Evolutionary conservation across 352 stramenopile species (phyloP).

Genomic region (Phytophthora cryptogea): DNA sequence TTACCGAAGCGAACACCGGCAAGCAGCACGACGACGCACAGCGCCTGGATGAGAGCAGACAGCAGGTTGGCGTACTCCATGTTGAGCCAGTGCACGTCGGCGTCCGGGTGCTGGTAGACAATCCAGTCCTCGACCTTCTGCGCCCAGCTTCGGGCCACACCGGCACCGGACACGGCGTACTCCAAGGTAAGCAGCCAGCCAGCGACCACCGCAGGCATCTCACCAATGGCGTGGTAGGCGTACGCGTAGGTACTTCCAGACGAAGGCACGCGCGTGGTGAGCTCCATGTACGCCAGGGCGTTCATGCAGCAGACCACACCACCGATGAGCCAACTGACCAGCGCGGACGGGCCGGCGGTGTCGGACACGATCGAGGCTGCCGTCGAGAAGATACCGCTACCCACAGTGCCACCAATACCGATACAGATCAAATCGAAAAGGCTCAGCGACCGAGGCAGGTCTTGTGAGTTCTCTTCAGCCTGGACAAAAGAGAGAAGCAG

Average conservation of each 20-base stretch:
- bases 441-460: background rate
- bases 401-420: conserved; percentile 78
- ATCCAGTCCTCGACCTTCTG: conserved; percentile 79
- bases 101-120: conserved; percentile 28
- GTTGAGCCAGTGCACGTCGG: conserved; percentile 44
- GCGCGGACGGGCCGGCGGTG: conserved; percentile 70
- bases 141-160: conserved; percentile 89
- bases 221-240: conserved; percentile 86
- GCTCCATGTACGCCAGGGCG: conserved; percentile 84
- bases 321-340: conserved; percentile 75
- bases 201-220: conserved; percentile 85
- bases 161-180: conserved; percentile 83
- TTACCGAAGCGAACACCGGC: conserved; percentile 78
- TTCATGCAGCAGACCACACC: conserved; percentile 73
- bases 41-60: conserved; percentile 50
- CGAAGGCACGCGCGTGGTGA: conserved; percentile 76
- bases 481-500: background rate
- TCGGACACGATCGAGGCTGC: conserved; percentile 67
- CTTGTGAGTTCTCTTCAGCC: conserved; percentile 34
- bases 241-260: conserved; percentile 90
- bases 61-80: conserved; percentile 49
- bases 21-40: conserved; percentile 63
- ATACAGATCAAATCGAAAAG: conserved; percentile 68
- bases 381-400: conserved; percentile 54
- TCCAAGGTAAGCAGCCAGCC: conserved; percentile 83